Evolutionary conservation across 805 yeast genomes (phyloP).

Genomic region (Candida lessepsii): DNA sequence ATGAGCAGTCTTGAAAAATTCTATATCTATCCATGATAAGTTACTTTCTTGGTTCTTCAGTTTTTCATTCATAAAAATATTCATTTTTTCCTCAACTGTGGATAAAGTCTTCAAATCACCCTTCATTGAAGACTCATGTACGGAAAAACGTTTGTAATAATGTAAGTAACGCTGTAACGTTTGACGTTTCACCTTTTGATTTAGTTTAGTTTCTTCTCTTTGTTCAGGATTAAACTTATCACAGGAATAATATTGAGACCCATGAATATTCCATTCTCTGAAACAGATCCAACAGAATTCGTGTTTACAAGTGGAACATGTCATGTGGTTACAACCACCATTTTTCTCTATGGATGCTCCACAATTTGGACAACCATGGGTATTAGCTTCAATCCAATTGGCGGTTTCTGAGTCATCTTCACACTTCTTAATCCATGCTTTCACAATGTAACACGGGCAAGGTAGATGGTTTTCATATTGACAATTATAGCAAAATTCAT

Average conservation of each 20-base stretch:
- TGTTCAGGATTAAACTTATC: conserved; percentile 48
- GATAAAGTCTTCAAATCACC: conserved; percentile 65
- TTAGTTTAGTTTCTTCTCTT: conserved; percentile 35
- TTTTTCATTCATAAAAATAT: conserved; percentile 54
- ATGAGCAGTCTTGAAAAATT: conserved; percentile 74
- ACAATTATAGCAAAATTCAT: conserved; percentile 79
- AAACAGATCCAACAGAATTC: conserved; percentile 95
- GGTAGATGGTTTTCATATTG: conserved; percentile 78
- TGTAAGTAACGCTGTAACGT: conserved; percentile 67
- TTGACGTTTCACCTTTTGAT: conserved; percentile 42
- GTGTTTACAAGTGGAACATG: conserved; percentile 69
- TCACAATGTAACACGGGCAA: conserved; percentile 69
- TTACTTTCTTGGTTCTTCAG: conserved; percentile 22
- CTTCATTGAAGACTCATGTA: conserved; percentile 73
- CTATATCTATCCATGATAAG: conserved; percentile 82
- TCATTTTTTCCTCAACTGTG: conserved; percentile 63
- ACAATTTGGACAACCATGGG: conserved; percentile 87
- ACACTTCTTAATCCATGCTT: conserved; percentile 74
- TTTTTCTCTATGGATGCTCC: conserved; percentile 78
- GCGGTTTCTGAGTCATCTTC: conserved; percentile 85
- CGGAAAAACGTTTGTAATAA: conserved; percentile 69
- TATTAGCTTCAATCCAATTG: conserved; percentile 81
- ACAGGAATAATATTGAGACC: conserved; percentile 64
- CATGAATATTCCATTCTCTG: conserved; percentile 73
- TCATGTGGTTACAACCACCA: conserved; percentile 98